Percentiles rank a stretch among this genome's conserved stretches.
Conservation (phyloP, 163 green algal genomes). For the Chloromonas sp. region DNA sequence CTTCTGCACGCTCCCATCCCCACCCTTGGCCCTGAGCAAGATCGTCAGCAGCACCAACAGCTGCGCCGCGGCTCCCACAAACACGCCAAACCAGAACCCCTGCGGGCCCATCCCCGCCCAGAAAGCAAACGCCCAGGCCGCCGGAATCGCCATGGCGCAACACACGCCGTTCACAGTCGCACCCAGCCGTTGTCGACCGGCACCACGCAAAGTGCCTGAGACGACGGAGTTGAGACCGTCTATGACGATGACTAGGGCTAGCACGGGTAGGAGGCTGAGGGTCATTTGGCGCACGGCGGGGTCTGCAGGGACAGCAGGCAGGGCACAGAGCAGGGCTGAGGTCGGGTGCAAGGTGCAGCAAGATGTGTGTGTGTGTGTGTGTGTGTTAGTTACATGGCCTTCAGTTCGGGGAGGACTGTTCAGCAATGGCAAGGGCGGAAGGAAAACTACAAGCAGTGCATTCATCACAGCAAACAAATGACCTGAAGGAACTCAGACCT, state of each 20-base stretch:
- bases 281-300: background rate
- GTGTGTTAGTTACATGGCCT: background rate
- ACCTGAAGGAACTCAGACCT: background rate
- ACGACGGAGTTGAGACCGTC: constrained; percentile 22
- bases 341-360: background rate
- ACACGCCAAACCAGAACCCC: constrained; percentile 1
- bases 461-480: background rate
- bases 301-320: constrained; percentile 4
- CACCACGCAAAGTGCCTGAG: constrained; percentile 11
- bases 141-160: constrained; percentile 6
- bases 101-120: background rate
- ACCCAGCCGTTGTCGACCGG: constrained; percentile 24
- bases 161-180: constrained; percentile 19
- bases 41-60: constrained; percentile 4
- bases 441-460: background rate
- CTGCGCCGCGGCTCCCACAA: background rate
- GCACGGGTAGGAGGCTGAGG: constrained; percentile 1
- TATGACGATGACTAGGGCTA: background rate
- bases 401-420: background rate
- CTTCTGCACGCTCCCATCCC: background rate
- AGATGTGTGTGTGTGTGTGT: background rate
- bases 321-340: too few species aligned
- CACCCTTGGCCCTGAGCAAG: background rate
- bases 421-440: background rate
- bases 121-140: background rate